These are phyloP conservation scores for Aspergillus sp. DNA, from an alignment of 2,329 filamentous ascomycete genomes.

Conservation along the genomic window DNA sequence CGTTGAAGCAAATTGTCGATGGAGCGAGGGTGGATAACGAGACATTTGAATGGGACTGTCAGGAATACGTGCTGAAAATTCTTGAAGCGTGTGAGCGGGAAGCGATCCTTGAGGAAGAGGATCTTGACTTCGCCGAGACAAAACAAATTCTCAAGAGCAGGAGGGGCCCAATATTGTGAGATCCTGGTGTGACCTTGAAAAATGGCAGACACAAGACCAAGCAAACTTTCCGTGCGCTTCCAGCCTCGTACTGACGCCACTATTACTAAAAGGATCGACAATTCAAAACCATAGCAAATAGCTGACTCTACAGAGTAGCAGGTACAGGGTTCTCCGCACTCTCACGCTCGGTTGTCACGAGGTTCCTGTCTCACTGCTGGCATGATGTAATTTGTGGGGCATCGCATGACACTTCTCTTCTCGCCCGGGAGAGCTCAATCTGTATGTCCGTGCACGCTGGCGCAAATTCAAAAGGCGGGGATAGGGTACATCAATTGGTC, in stretches of 20 bases:
- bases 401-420: constrained; percentile 2
- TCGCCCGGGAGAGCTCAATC: not conserved
- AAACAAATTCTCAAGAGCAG: constrained; percentile 20
- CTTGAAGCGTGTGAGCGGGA: constrained; percentile 24
- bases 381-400: constrained; percentile 10
- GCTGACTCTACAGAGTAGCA: not conserved
- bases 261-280: not conserved
- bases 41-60: constrained; percentile 30
- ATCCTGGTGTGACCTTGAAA: constrained; percentile 44
- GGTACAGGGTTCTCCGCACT: constrained; percentile 44
- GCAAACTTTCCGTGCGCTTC: not conserved
- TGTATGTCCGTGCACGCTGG: not conserved
- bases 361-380: constrained; percentile 7
- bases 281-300: not conserved
- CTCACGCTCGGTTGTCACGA: not conserved
- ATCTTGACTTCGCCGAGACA: constrained; percentile 24
- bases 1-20: constrained; percentile 16
- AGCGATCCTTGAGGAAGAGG: constrained; percentile 23
- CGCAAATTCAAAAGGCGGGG: not conserved
- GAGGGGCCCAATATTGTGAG: constrained; percentile 19
- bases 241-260: not conserved
- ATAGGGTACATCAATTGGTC: not conserved
- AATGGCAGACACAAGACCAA: constrained; percentile 56
- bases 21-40: constrained; percentile 26
- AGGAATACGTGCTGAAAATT: constrained; percentile 31